Evolutionary conservation across 768 basidiomycete species (phyloP).

Genomic region (Cystofilobasidium bisporidii): DNA sequence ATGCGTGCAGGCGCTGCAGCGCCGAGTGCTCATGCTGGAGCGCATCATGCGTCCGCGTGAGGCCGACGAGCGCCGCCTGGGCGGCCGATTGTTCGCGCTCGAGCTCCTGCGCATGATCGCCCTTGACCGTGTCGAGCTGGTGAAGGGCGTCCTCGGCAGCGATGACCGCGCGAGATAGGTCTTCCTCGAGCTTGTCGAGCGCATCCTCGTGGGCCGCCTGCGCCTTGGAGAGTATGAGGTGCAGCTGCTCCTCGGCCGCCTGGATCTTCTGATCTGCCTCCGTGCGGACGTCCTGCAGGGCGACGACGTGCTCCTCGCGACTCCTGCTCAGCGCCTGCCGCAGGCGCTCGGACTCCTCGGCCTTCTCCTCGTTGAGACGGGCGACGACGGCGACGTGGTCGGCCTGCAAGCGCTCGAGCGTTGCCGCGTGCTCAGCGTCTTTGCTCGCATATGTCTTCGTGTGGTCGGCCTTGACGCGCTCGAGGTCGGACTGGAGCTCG

Average conservation of each 20-base stretch:
- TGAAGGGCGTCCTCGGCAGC: conserved; percentile 33
- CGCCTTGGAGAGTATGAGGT: conserved; percentile 46
- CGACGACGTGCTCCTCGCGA: conserved; percentile 21
- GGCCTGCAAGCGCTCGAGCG: conserved; percentile 29
- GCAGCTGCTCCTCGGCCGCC: conserved; percentile 40
- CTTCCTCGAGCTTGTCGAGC: conserved; percentile 44
- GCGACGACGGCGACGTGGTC: conserved; percentile 42
- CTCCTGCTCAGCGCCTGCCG: conserved; percentile 17
- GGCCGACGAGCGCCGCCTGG: neutral
- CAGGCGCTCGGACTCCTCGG: conserved; percentile 42
- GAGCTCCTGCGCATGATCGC: conserved; percentile 43
- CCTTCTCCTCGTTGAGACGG: conserved; percentile 45
- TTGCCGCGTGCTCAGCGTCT: conserved; percentile 52
- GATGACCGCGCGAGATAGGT: conserved; percentile 11
- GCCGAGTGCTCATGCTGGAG: conserved; percentile 4
- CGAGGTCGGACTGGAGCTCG: conserved; percentile 39
- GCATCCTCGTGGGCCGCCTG: conserved; percentile 51
- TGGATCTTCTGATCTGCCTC: neutral
- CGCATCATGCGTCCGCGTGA: too few relatives aligned
- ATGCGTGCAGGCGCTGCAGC: neutral
- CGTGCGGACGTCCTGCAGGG: conserved; percentile 12
- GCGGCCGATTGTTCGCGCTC: conserved; percentile 40
- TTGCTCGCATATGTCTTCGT: conserved; percentile 48
- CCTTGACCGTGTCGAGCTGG: conserved; percentile 49
- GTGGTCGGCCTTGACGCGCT: conserved; percentile 59